Base-by-base conservation (phyloP, 1,139 yeast species). In the Insectozyma bohioensis region DNA sequence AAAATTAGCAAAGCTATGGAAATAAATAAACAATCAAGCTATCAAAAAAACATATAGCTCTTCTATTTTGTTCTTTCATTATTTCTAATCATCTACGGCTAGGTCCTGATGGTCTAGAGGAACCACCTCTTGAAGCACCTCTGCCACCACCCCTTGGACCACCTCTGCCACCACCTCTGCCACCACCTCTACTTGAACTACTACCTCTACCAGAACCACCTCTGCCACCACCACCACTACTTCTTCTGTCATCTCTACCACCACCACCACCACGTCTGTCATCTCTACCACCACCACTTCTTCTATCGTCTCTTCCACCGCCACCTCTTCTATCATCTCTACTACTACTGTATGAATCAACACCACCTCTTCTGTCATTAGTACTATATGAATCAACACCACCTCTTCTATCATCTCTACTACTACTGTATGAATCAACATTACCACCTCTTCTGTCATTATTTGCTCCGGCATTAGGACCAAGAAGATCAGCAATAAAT, bases 271-370 rank as follows among this genome's bases (percentile, higher is more conserved):
- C 19, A 19, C 21, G 14, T 5, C 26, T 12, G 9, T n/a, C 6
- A 9, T 20, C 5, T 10, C 11, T 24, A 24, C 28, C 13, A 17
- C 28, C 21, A 14, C 23, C 24, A 7, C 19, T 14, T 6, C 14
- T 14, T 4, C 13, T n/a, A 9, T 11, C 13, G 7, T 24, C 30
- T 10, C 17, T 24, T 20, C 18, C 12, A 6, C 18, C 24, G 11
- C 30, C 30, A 27, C 24, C 23, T 9, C 35, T 21, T 6, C 19
- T 24, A 12, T n/a, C 22, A 20, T n/a, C 22, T 16, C 30, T 15
- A 5, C 24, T 19, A 20, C 26, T 12, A 11, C 27, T 19, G 4
- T 17, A 12, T 2, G 30, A 12, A 4, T 27, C 13, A 1, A 19
- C 25, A 20, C 24, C 19, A 18, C 23, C 23, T 20, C 24, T 12